Evolutionary conservation across 306 rosid genomes (phyloP).

Genomic region (Myrica gale): DNA sequence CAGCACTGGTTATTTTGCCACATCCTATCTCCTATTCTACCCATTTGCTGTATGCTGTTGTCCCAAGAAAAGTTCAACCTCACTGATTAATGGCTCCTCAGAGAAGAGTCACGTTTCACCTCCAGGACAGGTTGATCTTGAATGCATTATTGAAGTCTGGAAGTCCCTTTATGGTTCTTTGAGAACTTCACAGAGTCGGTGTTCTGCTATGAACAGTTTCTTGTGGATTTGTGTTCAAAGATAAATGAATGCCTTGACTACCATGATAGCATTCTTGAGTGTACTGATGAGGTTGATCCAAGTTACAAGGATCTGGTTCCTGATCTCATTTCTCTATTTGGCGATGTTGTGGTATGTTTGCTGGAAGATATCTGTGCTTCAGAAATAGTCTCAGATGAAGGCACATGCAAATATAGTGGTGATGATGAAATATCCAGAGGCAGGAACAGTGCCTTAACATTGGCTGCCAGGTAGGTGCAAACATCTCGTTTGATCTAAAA

Average conservation of each 20-base stretch:
- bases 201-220: constrained; percentile 40
- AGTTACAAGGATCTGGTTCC: constrained; percentile 37
- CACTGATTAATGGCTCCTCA: constrained; percentile 29
- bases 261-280: constrained; percentile 32
- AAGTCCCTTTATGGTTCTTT: constrained; percentile 58
- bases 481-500: constrained; percentile 8
- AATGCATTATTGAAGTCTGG: constrained; percentile 59
- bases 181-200: constrained; percentile 37
- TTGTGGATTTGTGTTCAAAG: constrained; percentile 46
- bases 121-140: constrained; percentile 40
- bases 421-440: constrained; percentile 32
- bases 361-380: constrained; percentile 46
- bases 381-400: constrained; percentile 31
- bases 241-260: constrained; percentile 51
- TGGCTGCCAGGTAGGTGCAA: constrained; percentile 53
- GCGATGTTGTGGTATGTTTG: constrained; percentile 42
- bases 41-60: constrained; percentile 55
- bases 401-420: constrained; percentile 26
- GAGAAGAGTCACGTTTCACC: constrained; percentile 31
- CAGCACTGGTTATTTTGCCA: constrained; percentile 33
- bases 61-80: constrained; percentile 33
- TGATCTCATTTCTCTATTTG: constrained; percentile 44
- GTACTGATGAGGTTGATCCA: constrained; percentile 32
- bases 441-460: constrained; percentile 40
- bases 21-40: constrained; percentile 54